Evolutionary conservation across 129 eudicot species (phyloP).

Genomic region (Helichrysum umbraculigerum): DNA sequence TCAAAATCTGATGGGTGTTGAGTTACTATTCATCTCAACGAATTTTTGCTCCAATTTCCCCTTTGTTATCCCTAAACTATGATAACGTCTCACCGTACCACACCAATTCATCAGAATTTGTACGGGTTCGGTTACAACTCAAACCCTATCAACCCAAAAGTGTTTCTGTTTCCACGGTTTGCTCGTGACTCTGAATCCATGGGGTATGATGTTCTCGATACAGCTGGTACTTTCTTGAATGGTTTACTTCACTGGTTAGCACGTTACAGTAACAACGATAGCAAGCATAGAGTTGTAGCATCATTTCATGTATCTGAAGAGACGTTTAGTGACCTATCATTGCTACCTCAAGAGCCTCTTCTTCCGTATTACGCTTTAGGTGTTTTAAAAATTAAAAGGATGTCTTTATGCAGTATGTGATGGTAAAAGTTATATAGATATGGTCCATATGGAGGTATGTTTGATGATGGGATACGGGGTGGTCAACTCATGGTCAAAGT

Average conservation of each 20-base stretch:
- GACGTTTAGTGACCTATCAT: slow-evolving; percentile 25
- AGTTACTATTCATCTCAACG: no score
- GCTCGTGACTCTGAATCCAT: neutral
- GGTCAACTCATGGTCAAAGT: slow-evolving; percentile 38
- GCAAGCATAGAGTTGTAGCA: slow-evolving; percentile 27
- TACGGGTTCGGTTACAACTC: slow-evolving; percentile 38
- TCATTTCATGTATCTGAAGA: slow-evolving; percentile 26
- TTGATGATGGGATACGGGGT: slow-evolving; percentile 40
- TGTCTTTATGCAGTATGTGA: slow-evolving; percentile 33
- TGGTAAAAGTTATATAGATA: slow-evolving; percentile 6
- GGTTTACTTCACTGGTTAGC: slow-evolving; percentile 43
- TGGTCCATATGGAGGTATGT: slow-evolving; percentile 41
- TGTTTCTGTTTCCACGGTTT: slow-evolving; percentile 34
- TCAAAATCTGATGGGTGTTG: no score
- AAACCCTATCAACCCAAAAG: slow-evolving; percentile 28
- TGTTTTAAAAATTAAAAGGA: slow-evolving; percentile 27
- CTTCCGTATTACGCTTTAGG: slow-evolving; percentile 26
- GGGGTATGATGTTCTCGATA: slow-evolving; percentile 36
- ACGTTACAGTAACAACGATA: slow-evolving; percentile 7
- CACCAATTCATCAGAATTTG: slow-evolving; percentile 22
- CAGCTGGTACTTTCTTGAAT: slow-evolving; percentile 33
- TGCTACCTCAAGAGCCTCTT: slow-evolving; percentile 35
- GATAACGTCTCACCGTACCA: slow-evolving; percentile 11
- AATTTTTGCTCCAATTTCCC: slow-evolving; percentile 35
- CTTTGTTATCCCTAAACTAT: slow-evolving; percentile 37